Base-by-base conservation (phyloP, 192 early-diverging fungal species). In the Mortierella antarctica region DNA sequence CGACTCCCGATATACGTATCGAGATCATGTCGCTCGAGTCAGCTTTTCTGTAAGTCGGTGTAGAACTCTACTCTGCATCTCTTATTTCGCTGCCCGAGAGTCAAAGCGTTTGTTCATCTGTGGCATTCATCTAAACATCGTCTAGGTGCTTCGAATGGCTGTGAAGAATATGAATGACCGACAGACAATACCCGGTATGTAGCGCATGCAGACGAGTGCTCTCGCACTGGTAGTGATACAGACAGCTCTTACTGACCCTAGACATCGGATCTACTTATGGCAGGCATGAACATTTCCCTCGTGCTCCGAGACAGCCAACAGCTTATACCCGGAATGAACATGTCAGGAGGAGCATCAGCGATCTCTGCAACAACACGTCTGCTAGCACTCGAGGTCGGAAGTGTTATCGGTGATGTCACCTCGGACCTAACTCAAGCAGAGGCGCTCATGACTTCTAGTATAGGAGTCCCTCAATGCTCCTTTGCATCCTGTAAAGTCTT, bases 401-500 rank as follows among this genome's bases (percentile, higher is more conserved):
- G 46, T 12, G 62, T 65, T 1, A 71, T 78, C n/a, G 75, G 75
- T 3, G 75, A 78, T 18, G 10, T 78, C n/a, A 12, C 63, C 7
- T 70, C 75, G 14, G 75, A 78, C 7, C 67, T 78, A 17, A 78
- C 75, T 11, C 18, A 49, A 2, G 62, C 68, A 14, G 75, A 78
- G 50, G 68, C 75, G 13, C 57, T 78, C 44, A 71, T 78, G 63
- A 78, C 75, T 0, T 78, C 75, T 6, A 78, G 75, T 62, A 54
- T 78, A n/a, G 75, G 75, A 15, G 48, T 78, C 12, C 75, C 75
- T 42, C 75, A 78, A 51, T 78, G 75, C 48, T 65, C 75, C 15
- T 78, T 78, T 49, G 57, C 68, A 4, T 57, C 75, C n/a, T 78
- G 75, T 78, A 71, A 62, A 31, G 31, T 31, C 31, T 31, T 31